Evolutionary conservation across 129 eudicot genomes (phyloP), one percentile per base, ranked within the genome.

Genomic region (Rutidosis leptorrhynchoides): DNA sequence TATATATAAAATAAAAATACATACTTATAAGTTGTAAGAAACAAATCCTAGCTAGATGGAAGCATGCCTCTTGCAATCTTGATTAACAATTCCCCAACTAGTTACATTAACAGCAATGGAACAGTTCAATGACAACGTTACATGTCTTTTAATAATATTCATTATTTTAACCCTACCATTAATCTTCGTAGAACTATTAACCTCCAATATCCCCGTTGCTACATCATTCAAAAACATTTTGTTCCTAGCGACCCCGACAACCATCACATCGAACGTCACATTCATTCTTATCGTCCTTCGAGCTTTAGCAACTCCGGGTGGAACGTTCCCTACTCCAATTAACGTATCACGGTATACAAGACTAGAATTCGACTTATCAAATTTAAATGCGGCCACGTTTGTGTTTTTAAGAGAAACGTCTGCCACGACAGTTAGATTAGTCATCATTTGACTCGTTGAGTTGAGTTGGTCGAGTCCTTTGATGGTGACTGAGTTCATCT

Each of bases 321-420:
- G 83, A 29, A 45, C 59, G 15, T 62, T 33, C 35, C 74, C 83
- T 37, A 78, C 82, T 1, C 85, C 95, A 0, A 87, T 46, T 51
- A 81, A 66, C 53, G 23, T 52, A 4, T 69, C 83, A 43, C 46
- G 83, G 68, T 87, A 87, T 65, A 40, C 52, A 21, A 87, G 46
- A 33, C 49, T 61, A 14, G 89, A 78, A n/a, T 72, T 79, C 10
- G 80, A 67, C 27, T 65, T 71, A 1, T 57, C 56, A 45, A 58
- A 87, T 62, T 61, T 83, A 26, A 65, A 83, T 16, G 85, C 65
- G 1, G 84, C 95, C 69, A 73, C 80, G 70, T 87, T 87, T 4
- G 83, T 78, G 48, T 87, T 87, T 37, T 83, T 87, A 3, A 87
- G 68, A 20, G 84, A 81, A 4, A 87, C 75, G 7, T 81, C 89